phyloP scores from a whole-genome alignment of 345 rosid genomes.

The Isatis tinctoria region DNA sequence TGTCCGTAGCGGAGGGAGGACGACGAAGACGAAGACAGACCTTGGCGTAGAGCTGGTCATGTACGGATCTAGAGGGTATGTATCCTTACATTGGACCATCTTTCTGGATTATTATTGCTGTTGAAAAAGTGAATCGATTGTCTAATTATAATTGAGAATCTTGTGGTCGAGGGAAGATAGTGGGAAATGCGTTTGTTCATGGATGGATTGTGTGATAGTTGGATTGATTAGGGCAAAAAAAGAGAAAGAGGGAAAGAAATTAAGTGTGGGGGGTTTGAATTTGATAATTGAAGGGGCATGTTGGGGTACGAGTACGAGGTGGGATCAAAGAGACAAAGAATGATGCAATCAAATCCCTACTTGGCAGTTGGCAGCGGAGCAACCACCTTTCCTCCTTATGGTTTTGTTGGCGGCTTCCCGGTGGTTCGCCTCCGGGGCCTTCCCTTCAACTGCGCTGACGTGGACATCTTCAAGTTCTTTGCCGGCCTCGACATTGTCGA shows the following conservation, averaged over 20 bases:
- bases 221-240: slow-evolving; percentile 12
- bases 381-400: slow-evolving; percentile 53
- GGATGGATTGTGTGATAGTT: neutral
- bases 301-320: slow-evolving; percentile 99
- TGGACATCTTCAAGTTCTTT: slow-evolving; percentile 89
- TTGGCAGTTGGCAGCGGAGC: slow-evolving; percentile 89
- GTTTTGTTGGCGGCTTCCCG: slow-evolving; percentile 66
- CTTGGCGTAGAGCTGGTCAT: slow-evolving; percentile 23
- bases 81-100: neutral
- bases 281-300: slow-evolving; percentile 88
- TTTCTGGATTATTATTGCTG: too few relatives aligned
- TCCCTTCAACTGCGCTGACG: slow-evolving; percentile 86
- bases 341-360: slow-evolving; percentile 99
- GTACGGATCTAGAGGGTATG: slow-evolving; percentile 60
- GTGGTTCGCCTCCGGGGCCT: slow-evolving; percentile 94
- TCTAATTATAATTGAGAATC: too few relatives aligned
- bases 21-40: neutral
- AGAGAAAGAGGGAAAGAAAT: slow-evolving; percentile 41
- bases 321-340: slow-evolving; percentile 99
- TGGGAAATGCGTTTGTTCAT: neutral
- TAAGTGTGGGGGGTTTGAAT: slow-evolving; percentile 78
- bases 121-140: too few relatives aligned
- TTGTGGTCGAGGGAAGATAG: neutral
- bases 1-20: neutral
- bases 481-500: slow-evolving; percentile 91